Evolutionary conservation across 345 rosid species (phyloP).

Genomic region (Eutrema japonicum): DNA sequence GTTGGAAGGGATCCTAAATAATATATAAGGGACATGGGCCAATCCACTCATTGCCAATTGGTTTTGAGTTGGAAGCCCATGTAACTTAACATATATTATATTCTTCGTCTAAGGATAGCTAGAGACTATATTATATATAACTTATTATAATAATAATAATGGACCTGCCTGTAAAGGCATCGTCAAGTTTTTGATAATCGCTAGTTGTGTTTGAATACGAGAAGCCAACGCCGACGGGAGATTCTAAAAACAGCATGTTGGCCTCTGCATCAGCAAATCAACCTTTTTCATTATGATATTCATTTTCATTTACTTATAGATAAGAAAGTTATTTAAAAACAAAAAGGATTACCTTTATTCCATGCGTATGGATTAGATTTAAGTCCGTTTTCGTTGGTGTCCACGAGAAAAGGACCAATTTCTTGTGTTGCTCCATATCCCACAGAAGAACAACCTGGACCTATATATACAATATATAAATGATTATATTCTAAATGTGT

Average conservation of each 20-base stretch:
- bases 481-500: conserved; percentile 17
- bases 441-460: conserved; percentile 99
- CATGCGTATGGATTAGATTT: conserved; percentile 78
- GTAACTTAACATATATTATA: no score
- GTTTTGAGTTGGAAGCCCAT: no score
- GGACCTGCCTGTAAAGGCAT: conserved; percentile 67
- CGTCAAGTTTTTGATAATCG: conserved; percentile 69
- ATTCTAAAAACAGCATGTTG: conserved; percentile 93
- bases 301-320: conserved; percentile 38
- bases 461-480: conserved; percentile 49
- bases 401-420: conserved; percentile 94
- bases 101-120: not conserved
- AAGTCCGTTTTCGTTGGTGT: conserved; percentile 65
- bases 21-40: no score
- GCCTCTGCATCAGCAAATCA: conserved; percentile 65
- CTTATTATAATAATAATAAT: conserved; percentile 1
- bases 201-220: conserved; percentile 77
- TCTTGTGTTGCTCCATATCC: conserved; percentile 99
- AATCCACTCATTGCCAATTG: no score
- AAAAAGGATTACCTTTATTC: conserved; percentile 68
- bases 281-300: conserved; percentile 58
- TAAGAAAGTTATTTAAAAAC: conserved; percentile 8
- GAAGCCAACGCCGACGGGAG: conserved; percentile 98
- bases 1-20: no score
- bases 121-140: not conserved